These are phyloP conservation scores for Trametes sanguinea DNA, from an alignment of 768 basidiomycete genomes.

Conservation along the genomic window DNA sequence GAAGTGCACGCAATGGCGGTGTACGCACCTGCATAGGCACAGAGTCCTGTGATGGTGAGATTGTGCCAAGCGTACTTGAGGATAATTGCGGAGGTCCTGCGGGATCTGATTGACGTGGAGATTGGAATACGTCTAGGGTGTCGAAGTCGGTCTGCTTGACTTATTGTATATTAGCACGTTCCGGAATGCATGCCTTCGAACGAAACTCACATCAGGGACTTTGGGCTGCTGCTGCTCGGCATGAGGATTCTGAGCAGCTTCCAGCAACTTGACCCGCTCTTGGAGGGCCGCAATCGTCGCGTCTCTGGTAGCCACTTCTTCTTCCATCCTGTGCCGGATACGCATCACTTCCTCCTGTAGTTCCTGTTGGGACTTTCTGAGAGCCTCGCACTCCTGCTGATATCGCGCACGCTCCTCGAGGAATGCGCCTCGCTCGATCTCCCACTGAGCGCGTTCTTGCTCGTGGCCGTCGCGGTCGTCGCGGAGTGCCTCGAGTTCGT, in stretches of 20 bases:
- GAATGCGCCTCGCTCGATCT: neutral
- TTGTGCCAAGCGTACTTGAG: constrained; percentile 2
- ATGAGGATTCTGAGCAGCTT: neutral
- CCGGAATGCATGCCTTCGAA: too few species aligned
- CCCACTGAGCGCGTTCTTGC: neutral
- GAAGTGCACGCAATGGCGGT: neutral
- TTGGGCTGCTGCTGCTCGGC: neutral
- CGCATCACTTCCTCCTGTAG: neutral
- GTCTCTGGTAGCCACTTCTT: neutral
- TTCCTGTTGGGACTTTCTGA: neutral
- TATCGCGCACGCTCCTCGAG: neutral
- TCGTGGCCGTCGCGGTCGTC: neutral
- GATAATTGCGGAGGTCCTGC: neutral
- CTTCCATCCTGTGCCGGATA: neutral
- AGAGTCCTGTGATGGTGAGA: neutral
- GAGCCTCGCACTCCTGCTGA: neutral
- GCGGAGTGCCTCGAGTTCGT: neutral
- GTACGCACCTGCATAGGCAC: constrained; percentile 15
- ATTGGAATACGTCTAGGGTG: neutral
- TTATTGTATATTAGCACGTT: neutral
- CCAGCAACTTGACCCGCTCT: neutral
- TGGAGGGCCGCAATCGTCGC: neutral
- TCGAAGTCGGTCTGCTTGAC: constrained; percentile 6
- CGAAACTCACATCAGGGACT: neutral
- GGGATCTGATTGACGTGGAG: neutral